Conservation (phyloP, 2,329 filamentous ascomycete species). For the Ophiostoma perfectum region DNA sequence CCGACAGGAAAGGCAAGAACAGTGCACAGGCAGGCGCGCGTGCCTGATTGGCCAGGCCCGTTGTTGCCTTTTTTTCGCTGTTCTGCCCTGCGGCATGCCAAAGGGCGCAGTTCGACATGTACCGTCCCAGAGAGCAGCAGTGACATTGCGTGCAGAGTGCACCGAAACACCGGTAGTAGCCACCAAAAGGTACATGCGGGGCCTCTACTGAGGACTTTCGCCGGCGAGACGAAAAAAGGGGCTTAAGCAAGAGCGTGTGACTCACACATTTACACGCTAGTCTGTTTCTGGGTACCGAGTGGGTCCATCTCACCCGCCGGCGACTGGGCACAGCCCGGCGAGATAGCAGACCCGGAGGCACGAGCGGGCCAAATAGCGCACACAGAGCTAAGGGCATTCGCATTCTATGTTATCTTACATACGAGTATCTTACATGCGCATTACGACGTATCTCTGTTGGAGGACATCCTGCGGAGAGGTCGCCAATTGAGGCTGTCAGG, state of each 20-base stretch:
- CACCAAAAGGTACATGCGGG: constrained; percentile 6
- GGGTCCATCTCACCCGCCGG: constrained; percentile 15
- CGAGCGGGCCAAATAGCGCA: background rate
- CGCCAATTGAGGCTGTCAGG: no score
- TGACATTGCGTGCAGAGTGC: background rate
- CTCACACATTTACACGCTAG: constrained; percentile 18
- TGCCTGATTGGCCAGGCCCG: background rate
- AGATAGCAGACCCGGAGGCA: constrained; percentile 4
- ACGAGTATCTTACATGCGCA: no score
- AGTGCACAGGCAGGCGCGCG: constrained; percentile 6
- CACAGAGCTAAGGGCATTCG: background rate
- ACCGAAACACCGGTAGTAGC: constrained; percentile 1
- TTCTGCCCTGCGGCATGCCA: background rate
- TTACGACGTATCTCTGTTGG: no score
- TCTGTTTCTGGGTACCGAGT: background rate
- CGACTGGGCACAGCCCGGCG: constrained; percentile 15
- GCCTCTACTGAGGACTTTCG: constrained; percentile 7
- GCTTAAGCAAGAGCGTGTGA: constrained; percentile 19
- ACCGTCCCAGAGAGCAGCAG: constrained; percentile 2
- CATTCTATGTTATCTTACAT: no score
- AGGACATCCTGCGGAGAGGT: no score
- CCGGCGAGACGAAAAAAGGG: constrained; percentile 15
- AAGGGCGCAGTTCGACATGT: constrained; percentile 13
- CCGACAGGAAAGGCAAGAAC: constrained; percentile 19
- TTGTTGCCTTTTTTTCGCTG: background rate